Percentiles rank a stretch among this genome's conserved stretches.
These are phyloP conservation scores for Trametes sp. DNA, from an alignment of 1,284 basidiomycete genomes.

Conservation along the genomic window DNA sequence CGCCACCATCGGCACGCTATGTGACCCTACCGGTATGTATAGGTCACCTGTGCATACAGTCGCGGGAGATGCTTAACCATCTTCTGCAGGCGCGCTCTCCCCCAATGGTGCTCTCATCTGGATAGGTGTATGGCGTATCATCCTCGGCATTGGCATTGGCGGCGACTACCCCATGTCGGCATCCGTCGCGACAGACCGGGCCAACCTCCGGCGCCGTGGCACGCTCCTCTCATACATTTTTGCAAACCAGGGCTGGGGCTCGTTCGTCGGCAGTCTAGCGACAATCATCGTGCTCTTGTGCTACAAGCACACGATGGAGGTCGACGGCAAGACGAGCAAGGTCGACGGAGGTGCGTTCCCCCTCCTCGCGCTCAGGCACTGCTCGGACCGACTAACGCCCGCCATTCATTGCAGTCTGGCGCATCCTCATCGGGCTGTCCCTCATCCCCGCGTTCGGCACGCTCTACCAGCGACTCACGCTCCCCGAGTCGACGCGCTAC, in stretches of 20 bases:
- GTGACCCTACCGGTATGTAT: slow-evolving; percentile 52
- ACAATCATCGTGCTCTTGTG: slow-evolving; percentile 74
- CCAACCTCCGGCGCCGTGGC: slow-evolving; percentile 74
- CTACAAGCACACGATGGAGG: slow-evolving; percentile 73
- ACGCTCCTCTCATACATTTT: slow-evolving; percentile 81
- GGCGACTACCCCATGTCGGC: slow-evolving; percentile 87
- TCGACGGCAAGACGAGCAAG: slow-evolving; percentile 60
- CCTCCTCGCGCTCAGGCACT: not conserved
- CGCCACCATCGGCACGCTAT: slow-evolving; percentile 68
- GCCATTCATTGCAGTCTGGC: slow-evolving; percentile 52
- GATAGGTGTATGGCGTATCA: slow-evolving; percentile 69
- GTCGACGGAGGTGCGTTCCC: slow-evolving; percentile 67
- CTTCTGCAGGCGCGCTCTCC: slow-evolving; percentile 44
- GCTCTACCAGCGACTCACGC: slow-evolving; percentile 77
- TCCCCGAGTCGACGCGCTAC: slow-evolving; percentile 73
- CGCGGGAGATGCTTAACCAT: not conserved
- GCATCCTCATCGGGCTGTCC: slow-evolving; percentile 58
- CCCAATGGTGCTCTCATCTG: slow-evolving; percentile 63
- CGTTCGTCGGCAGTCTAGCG: slow-evolving; percentile 68
- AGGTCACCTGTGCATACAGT: not conserved
- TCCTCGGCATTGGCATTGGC: slow-evolving; percentile 80
- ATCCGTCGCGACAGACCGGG: slow-evolving; percentile 73
- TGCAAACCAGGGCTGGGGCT: slow-evolving; percentile 80
- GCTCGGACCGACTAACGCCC: not conserved
- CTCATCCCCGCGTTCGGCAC: slow-evolving; percentile 66